Base-by-base conservation (phyloP, 2,329 filamentous ascomycete species). In the Colletotrichum zoysiae region DNA sequence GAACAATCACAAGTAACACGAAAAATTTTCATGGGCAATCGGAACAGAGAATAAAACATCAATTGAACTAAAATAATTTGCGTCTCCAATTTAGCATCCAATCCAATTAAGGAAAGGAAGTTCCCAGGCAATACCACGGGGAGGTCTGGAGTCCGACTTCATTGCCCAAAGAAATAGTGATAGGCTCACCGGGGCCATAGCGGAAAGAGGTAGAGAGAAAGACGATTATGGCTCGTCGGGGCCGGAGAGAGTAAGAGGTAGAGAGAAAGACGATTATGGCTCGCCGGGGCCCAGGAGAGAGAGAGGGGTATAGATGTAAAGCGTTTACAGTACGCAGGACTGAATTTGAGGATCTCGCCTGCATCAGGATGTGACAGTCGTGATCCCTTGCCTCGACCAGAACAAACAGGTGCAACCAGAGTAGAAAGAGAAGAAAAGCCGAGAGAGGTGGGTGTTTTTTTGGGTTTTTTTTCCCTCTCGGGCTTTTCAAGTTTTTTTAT, bases 111-210 rank as follows among this genome's bases (percentile, higher is more conserved):
- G 62, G 50, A 55, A 40, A 68, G 50, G 42, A 66, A 59, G 67
- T 66, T 70, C 63, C 67, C 67, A 70, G 67, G 67, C 63, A 46
- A 66, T 63, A 70, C 62, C 67, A 63, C 67, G 62, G 67, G 67
- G 67, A 70, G 67, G 67, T 55, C 53, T 46, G 63, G 67, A 70
- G 67, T 70, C 62, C 67, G 67, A 53, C 67, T 70, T 70, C 53
- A 46, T 66, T 59, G 56, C 67, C 67, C 67, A 42, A 18, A 68
- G 59, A 23, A 56, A 12, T 64, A 64, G 58, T 68, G 58, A 56
- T 64, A 57, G 42, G 16, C 42, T 44, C 16, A 44, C 42, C 16
- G 42, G 42, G 42, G 16, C 42, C 42, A 20, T 20, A 44, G 42
- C 42, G 42, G 42, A 44, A 20, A 20, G 42, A 23, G 48, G 48